Evolutionary conservation across 805 yeast species (phyloP).

Genomic region (Saccharomycopsis capsularis): DNA sequence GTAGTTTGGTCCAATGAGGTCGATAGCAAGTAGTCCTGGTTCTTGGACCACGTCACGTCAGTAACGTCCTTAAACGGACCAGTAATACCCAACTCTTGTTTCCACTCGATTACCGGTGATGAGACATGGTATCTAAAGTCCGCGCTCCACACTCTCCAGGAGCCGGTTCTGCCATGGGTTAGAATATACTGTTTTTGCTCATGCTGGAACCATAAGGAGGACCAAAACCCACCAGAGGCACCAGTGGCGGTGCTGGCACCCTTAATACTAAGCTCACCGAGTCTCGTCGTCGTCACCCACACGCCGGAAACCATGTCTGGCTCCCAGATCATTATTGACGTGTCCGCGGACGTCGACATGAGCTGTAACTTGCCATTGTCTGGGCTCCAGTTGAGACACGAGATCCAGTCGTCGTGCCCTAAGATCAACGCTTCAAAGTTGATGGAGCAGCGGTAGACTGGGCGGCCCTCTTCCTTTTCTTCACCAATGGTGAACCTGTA

Average conservation of each 20-base stretch:
- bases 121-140: no score
- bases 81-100: constrained; percentile 46
- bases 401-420: constrained; percentile 99
- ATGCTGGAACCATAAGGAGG: constrained; percentile 58
- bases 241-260: constrained; percentile 99
- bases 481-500: constrained; percentile 44
- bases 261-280: constrained; percentile 90
- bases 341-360: constrained; percentile 85
- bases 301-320: constrained; percentile 82
- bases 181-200: constrained; percentile 44
- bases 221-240: constrained; percentile 71
- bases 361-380: constrained; percentile 40
- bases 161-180: constrained; percentile 88
- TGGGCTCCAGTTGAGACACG: constrained; percentile 78
- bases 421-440: constrained; percentile 87
- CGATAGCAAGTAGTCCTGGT: constrained; percentile 59
- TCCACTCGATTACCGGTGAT: no score
- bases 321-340: constrained; percentile 90
- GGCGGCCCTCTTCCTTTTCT: constrained; percentile 26
- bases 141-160: constrained; percentile 74
- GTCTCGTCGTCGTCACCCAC: constrained; percentile 74
- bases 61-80: constrained; percentile 75
- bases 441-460: constrained; percentile 45
- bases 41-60: constrained; percentile 67
- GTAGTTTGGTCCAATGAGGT: constrained; percentile 95